phyloP scores from a whole-genome alignment of 1,139 yeast genomes.

The Geotrichum restrictum region DNA sequence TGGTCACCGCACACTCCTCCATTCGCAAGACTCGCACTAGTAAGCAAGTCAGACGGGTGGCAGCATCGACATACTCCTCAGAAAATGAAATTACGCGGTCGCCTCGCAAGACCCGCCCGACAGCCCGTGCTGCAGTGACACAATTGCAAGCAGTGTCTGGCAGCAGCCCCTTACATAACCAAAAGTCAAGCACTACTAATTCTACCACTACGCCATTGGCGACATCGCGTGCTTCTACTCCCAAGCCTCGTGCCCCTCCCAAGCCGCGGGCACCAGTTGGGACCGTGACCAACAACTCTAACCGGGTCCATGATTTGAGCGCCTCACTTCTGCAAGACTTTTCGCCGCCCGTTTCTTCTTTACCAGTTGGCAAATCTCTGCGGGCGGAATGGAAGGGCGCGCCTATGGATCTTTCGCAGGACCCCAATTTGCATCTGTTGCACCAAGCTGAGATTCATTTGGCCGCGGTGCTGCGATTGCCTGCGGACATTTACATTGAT shows the following conservation, averaged over 20 bases:
- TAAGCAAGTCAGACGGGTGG: neutral
- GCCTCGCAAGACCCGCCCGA: neutral
- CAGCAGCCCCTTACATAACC: too few relatives aligned
- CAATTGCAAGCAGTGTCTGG: too few relatives aligned
- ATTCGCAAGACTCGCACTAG: neutral
- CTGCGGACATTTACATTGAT: constrained; percentile 83
- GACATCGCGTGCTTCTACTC: constrained; percentile 1
- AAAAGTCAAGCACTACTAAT: neutral
- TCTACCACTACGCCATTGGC: constrained; percentile 1
- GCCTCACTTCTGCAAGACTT: constrained; percentile 54
- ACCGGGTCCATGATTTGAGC: constrained; percentile 40
- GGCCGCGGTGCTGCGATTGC: constrained; percentile 82
- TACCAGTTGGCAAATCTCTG: constrained; percentile 70
- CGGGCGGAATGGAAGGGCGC: constrained; percentile 98
- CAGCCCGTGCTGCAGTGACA: too few relatives aligned
- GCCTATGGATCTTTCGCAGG: constrained; percentile 85
- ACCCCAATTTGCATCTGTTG: constrained; percentile 65
- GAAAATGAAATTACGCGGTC: constrained; percentile 8
- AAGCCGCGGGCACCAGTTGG: neutral
- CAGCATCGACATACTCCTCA: neutral
- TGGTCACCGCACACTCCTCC: constrained; percentile 6
- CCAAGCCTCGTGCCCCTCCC: neutral
- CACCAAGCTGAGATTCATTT: constrained; percentile 90
- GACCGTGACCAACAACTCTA: neutral
- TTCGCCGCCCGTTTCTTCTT: constrained; percentile 61